Conservation (phyloP, 768 basidiomycete species). For the Leccinum rimulosum region DNA sequence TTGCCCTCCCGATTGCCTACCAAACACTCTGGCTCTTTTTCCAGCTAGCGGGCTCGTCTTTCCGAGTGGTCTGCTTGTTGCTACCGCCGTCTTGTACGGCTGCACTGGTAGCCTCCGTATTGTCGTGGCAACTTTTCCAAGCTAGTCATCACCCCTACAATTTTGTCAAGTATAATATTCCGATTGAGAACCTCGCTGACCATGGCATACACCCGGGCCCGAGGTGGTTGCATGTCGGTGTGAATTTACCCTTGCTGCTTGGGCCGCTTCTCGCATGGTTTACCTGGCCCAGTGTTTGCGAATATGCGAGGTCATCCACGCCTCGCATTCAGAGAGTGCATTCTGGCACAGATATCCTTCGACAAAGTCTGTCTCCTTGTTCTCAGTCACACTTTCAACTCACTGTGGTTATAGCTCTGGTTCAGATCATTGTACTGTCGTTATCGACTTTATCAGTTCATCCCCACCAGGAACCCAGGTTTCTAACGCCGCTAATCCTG, state of each 20-base stretch:
- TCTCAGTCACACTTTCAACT: neutral
- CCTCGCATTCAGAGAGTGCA: constrained; percentile 3
- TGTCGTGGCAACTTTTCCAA: too few species aligned
- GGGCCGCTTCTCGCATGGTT: constrained; percentile 33
- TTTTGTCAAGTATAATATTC: constrained; percentile 38
- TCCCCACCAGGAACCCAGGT: constrained; percentile 41
- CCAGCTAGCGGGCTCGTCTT: too few species aligned
- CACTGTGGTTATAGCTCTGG: constrained; percentile 24
- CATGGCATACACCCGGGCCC: constrained; percentile 37
- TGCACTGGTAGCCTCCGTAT: too few species aligned
- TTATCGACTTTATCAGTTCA: constrained; percentile 32
- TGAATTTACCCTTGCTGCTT: constrained; percentile 40
- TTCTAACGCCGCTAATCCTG: constrained; percentile 36
- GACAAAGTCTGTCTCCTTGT: constrained; percentile 12
- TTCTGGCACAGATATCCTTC: constrained; percentile 14
- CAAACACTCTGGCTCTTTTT: too few species aligned
- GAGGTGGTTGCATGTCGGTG: constrained; percentile 38
- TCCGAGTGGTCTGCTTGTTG: too few species aligned
- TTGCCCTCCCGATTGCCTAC: too few species aligned
- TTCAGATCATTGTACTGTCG: constrained; percentile 31
- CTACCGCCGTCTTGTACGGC: too few species aligned
- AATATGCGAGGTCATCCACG: neutral
- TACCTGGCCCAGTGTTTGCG: constrained; percentile 1
- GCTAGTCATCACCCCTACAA: constrained; percentile 20
- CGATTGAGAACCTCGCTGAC: constrained; percentile 34